Conservation (phyloP, 1,284 basidiomycete species). For the Cerrena zonata region DNA sequence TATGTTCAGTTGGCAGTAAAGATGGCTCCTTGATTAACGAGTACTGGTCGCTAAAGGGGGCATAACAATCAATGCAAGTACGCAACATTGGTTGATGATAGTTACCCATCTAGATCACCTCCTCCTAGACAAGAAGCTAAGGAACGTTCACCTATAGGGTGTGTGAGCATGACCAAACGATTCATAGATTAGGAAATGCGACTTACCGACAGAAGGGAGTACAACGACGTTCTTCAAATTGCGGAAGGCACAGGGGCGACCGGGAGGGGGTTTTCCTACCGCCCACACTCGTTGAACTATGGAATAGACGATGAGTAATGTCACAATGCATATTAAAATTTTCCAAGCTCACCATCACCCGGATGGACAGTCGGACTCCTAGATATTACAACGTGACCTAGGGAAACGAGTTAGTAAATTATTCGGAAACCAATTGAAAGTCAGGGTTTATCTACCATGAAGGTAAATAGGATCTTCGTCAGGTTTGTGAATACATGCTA, state of each 20-base stretch:
- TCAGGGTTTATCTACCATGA: constrained; percentile 8
- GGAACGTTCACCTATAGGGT: constrained; percentile 47
- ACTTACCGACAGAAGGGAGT: constrained; percentile 58
- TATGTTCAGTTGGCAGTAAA: constrained; percentile 45
- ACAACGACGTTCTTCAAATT: constrained; percentile 69
- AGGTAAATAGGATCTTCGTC: constrained; percentile 12
- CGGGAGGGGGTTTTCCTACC: constrained; percentile 62
- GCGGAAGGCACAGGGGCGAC: constrained; percentile 51
- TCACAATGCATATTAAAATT: too few relatives aligned
- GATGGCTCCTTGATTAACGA: constrained; percentile 35
- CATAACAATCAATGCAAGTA: background rate
- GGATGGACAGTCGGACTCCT: constrained; percentile 66
- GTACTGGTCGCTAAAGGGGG: constrained; percentile 27
- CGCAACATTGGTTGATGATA: too few relatives aligned
- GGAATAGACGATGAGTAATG: too few relatives aligned
- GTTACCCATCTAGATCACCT: constrained; percentile 71
- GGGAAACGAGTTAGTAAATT: background rate
- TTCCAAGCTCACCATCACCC: constrained; percentile 58
- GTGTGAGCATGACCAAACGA: background rate
- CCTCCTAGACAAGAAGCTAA: constrained; percentile 65
- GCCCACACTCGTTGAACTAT: constrained; percentile 66
- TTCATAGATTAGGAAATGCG: background rate
- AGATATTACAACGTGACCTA: constrained; percentile 47
- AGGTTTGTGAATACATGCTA: constrained; percentile 13
- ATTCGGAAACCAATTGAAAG: background rate